phyloP scores from a whole-genome alignment of 1,284 basidiomycete genomes.

The Porogramme epimiltina region DNA sequence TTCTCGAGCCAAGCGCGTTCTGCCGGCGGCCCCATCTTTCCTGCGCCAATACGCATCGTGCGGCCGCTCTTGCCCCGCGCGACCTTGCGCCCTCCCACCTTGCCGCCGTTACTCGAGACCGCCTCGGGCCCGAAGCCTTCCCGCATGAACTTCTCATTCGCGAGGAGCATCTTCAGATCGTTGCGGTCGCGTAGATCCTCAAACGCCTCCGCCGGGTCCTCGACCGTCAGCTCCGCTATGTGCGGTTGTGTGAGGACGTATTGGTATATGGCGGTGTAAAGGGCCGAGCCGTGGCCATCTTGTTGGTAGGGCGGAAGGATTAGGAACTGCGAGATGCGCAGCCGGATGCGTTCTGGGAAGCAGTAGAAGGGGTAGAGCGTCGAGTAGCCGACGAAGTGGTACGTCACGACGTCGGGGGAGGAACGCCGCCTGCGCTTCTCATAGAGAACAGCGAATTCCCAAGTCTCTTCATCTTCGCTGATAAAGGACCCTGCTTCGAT shows the following conservation, averaged over 20 bases:
- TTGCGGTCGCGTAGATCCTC: conserved; percentile 93
- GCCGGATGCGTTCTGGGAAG: conserved; percentile 84
- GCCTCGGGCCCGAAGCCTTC: conserved; percentile 57
- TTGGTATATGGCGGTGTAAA: conserved; percentile 88
- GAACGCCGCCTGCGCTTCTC: conserved; percentile 76
- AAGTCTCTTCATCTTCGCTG: conserved; percentile 84
- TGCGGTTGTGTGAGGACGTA: conserved; percentile 66
- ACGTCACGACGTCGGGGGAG: conserved; percentile 54
- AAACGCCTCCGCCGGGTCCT: conserved; percentile 96
- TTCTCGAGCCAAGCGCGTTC: conserved; percentile 81
- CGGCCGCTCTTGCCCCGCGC: conserved; percentile 51
- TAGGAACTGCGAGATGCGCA: conserved; percentile 93
- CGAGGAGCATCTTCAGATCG: conserved; percentile 84
- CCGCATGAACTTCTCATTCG: conserved; percentile 62
- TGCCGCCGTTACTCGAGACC: conserved; percentile 48
- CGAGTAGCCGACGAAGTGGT: conserved; percentile 92
- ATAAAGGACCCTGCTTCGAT: conserved; percentile 97
- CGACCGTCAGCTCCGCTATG: conserved; percentile 91
- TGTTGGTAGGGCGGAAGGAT: conserved; percentile 91
- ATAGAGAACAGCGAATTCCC: conserved; percentile 88
- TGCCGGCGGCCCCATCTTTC: conserved; percentile 75
- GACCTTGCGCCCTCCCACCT: conserved; percentile 49
- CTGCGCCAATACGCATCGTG: conserved; percentile 56
- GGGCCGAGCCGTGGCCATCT: conserved; percentile 86
- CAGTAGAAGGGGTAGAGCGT: conserved; percentile 93